Evolutionary conservation across 2,329 filamentous ascomycete species (phyloP), one percentile per base, ranked within the genome.

Genomic region (Neopestalotiopsis clavispora): DNA sequence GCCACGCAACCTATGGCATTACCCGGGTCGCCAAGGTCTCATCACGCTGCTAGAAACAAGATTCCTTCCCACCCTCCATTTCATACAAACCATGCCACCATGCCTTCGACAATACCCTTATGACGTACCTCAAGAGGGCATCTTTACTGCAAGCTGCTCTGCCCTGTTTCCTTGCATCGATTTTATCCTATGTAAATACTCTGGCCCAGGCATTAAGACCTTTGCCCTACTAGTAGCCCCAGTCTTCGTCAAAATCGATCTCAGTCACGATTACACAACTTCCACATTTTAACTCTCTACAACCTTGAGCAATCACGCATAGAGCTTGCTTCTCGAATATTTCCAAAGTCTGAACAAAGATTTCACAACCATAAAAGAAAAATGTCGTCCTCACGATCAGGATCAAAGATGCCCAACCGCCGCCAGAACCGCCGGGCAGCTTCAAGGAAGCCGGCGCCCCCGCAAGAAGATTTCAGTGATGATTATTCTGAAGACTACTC

Each of bases 381-480:
- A 56, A 69, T 67, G 65, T 69, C 65, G 42, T 61, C 61, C 42
- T 66, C 66, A 32, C 45, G 67, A 52, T 58, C 65, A 49, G 42
- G 60, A 17, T 52, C 57, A n/a, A 69, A 76, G 76, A 65, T 74
- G 20, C 34, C 58, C 30, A 32, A 52, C 66, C 57, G 66, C 40
- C 66, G 66, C 42, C 66, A 67, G 30, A 75, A 73, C 7, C 71
- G 72, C 42, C 68, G 72, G 64, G 68, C 72, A 38, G 70, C 76
- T 52, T 65, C 72, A 32, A 72, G 73, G 2, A 72, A 72, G 3
- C 40, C 74, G 67, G 34, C 34, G 10, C 34, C 34, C 34, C 75
- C 76, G 10, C 71, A 72, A 45, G 61, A 69, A 20, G 72, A 75
- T 38, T 72, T 72, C 17, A 72, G 73, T 17, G 67, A 69, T 9